Evolutionary conservation across 2,329 filamentous ascomycete genomes (phyloP).

Genomic region (Ophiostoma montium): DNA sequence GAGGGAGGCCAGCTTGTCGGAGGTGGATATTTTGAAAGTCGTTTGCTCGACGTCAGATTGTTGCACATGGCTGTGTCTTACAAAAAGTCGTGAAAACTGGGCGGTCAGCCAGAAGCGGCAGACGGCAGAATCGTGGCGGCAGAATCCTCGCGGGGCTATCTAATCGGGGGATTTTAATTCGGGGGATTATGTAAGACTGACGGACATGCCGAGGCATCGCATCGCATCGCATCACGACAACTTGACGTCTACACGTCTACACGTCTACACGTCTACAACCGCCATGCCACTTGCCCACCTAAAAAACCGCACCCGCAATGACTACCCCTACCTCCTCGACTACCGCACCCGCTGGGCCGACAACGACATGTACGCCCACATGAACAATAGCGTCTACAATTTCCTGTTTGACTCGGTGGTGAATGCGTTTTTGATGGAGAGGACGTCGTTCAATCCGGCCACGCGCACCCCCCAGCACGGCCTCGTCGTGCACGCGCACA

Average conservation of each 20-base stretch:
- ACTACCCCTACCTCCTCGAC: constrained; percentile 68
- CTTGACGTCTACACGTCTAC: neutral
- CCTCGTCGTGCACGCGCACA: constrained; percentile 73
- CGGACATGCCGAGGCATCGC: too few species aligned
- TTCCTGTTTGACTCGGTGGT: constrained; percentile 80
- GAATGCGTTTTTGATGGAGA: constrained; percentile 73
- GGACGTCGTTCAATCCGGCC: constrained; percentile 49
- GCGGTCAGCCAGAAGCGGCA: too few species aligned
- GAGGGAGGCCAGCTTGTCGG: constrained; percentile 3
- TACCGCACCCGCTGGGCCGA: constrained; percentile 86
- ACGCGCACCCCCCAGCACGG: constrained; percentile 55
- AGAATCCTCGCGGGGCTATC: too few species aligned
- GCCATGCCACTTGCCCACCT: constrained; percentile 20
- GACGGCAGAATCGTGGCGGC: too few species aligned
- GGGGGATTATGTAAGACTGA: too few species aligned
- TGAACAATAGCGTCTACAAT: constrained; percentile 84
- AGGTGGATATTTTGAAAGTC: too few species aligned
- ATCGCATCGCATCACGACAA: neutral
- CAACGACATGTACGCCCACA: constrained; percentile 89
- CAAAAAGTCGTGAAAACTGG: too few species aligned
- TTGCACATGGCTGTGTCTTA: too few species aligned
- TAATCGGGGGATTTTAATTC: too few species aligned
- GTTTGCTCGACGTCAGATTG: too few species aligned
- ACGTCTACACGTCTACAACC: too few species aligned
- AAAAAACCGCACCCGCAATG: constrained; percentile 49